Evolutionary conservation across 1,139 yeast genomes (phyloP), one percentile per base, ranked within the genome.

Genomic region (Hyphopichia fennica): DNA sequence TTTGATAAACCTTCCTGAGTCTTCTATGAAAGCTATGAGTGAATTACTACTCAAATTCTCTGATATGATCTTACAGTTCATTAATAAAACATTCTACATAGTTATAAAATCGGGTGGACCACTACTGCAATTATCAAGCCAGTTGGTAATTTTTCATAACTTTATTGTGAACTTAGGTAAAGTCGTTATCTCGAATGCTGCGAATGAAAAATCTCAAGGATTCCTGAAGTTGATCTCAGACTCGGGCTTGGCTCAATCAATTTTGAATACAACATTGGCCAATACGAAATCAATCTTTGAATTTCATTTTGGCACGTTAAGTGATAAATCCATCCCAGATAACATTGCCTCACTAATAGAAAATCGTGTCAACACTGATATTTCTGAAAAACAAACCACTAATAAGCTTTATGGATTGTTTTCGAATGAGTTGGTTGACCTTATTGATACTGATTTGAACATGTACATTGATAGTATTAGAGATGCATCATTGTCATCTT

Each of bases 361-460:
- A n/a, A 9, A 11, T 25, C 28, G 11, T 5, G 8, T 25, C n/a
- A n/a, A n/a, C n/a, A n/a, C n/a, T n/a, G 14, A 11, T 9, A 28
- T 28, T 9, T 28, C 31, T 9, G 14, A 8, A 9, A 8, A 13
- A 5, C n/a, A n/a, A 11, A 5, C 14, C 3, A 31, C 10, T n/a
- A 9, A 14, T 4, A n/a, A 15, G 5, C 11, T 4, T 17, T 11
- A 5, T 17, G 34, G 34, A 8, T 17, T 58, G 23, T 65, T 59
- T 45, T 54, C 63, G 1, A 41, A 39, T 16, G 58, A 58, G 2
- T 41, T 62, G n/a, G 51, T 58, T 6, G 54, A 50, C 11, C 43
- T 57, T 28, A 63, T 66, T 51, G 70, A 66, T 36, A 44, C 45
- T 3, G 56, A 63, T 38, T 48, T 65, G 41, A 63, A 58, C 20